Base-by-base conservation (phyloP, 345 rosid genomes). In the Eucalyptus globulus region DNA sequence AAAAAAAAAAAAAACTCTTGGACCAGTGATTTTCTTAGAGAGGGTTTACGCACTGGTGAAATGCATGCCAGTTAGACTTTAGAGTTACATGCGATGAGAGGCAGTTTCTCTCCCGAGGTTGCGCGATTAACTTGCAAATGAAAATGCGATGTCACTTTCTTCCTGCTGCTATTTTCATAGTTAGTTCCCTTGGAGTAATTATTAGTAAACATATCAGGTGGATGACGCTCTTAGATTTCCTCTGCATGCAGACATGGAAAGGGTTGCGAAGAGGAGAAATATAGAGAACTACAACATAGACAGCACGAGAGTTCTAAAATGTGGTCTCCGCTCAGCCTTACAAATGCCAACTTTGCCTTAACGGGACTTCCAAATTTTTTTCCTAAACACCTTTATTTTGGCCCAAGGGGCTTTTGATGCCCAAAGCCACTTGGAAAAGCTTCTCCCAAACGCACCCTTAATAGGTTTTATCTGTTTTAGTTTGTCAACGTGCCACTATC, bases 181-280 rank as follows among this genome's bases (percentile, higher is more conserved):
- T 43, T 31, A 76, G 26, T 76, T 37, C 47, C 83, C 43, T 76
- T 16, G 8, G 83, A 37, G 83, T 43, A 76, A 37, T 19, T 67
- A 15, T 43, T 69, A 88, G 89, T 88, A 83, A 81, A 88, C 11
- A 80, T 90, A n/a, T 93, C 90, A 92, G 99, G 95, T 95, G 89
- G 94, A 95, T 45, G 92, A 94, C 89, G 93, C 96, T 56, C 94
- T 97, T 87, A 89, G 91, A 86, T 94, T 91, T 87, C 95, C 98
- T 60, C 86, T 87, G 62, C 90, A 93, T 31, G 93, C 94, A 89
- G 93, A 91, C 91, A 89, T 97, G 90, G 94, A 95, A 49, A 94
- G 95, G 89, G 89, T 94, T 87, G 93, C 87, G 51, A 95, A 92
- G 89, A 92, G 95, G 93, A 94, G 95, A 92, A 95, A 90, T 44